Evolutionary conservation across 768 basidiomycete genomes (phyloP).

Genomic region (Russula griseocarnosa): DNA sequence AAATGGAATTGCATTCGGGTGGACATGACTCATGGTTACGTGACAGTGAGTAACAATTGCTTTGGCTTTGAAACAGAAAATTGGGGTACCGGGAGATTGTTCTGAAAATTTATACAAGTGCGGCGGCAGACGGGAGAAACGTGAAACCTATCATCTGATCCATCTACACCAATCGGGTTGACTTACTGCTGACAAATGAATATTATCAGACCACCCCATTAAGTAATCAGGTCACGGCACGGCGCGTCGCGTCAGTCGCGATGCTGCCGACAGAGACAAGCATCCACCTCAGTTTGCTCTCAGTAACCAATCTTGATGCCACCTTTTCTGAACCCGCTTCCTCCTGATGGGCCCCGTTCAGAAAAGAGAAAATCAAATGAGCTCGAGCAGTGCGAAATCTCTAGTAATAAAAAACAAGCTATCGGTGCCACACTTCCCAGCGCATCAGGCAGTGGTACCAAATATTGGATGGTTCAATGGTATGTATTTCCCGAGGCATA

Average conservation of each 20-base stretch:
- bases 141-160: too few species aligned
- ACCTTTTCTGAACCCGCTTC: slow-evolving; percentile 20
- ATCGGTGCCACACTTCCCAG: slow-evolving; percentile 11
- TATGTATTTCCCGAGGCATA: slow-evolving; percentile 31
- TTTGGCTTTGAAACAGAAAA: background rate
- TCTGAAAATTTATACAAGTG: background rate
- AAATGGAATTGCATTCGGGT: background rate
- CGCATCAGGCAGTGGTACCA: slow-evolving; percentile 33
- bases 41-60: background rate
- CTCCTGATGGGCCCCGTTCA: slow-evolving; percentile 3
- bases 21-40: background rate
- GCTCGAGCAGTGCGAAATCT: slow-evolving; percentile 21
- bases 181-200: too few species aligned
- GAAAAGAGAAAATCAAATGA: slow-evolving; percentile 31
- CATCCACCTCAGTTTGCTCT: background rate
- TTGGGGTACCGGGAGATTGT: background rate
- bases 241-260: slow-evolving; percentile 25
- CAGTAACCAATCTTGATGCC: slow-evolving; percentile 17
- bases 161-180: too few species aligned
- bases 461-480: slow-evolving; percentile 82
- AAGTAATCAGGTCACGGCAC: background rate
- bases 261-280: background rate
- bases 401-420: slow-evolving; percentile 30
- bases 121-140: too few species aligned
- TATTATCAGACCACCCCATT: background rate